phyloP scores from a whole-genome alignment of 2,329 filamentous ascomycete genomes.

The Piedraia hortae region DNA sequence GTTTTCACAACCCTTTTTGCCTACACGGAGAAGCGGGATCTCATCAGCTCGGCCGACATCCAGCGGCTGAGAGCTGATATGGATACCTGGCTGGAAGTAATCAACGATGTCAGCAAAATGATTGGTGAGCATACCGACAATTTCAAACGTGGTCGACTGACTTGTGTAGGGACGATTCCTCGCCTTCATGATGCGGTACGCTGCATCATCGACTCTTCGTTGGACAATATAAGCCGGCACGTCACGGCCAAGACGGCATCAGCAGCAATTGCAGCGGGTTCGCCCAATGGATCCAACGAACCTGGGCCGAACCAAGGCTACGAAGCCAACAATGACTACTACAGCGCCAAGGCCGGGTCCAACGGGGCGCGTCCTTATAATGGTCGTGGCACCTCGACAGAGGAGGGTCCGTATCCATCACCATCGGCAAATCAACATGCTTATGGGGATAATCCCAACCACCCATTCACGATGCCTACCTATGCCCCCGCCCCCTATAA shows the following conservation, averaged over 20 bases:
- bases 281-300: constrained; percentile 1
- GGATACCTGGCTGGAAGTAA: constrained; percentile 38
- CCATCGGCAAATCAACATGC: too few relatives aligned
- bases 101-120: constrained; percentile 37
- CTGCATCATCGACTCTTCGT: constrained; percentile 21
- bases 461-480: too few relatives aligned
- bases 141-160: too few relatives aligned
- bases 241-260: constrained; percentile 16
- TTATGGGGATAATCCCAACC: too few relatives aligned
- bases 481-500: too few relatives aligned
- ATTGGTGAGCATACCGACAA: constrained; percentile 26
- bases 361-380: too few relatives aligned
- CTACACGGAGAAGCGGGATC: constrained; percentile 30
- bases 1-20: constrained; percentile 46
- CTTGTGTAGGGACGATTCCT: constrained; percentile 14
- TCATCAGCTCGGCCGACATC: constrained; percentile 30
- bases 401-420: too few relatives aligned
- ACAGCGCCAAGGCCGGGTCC: neutral
- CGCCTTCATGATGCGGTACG: constrained; percentile 22
- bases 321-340: constrained; percentile 1
- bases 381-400: too few relatives aligned
- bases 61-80: constrained; percentile 36
- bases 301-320: constrained; percentile 1
- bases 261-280: constrained; percentile 14
- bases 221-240: constrained; percentile 20